Evolutionary conservation across 768 basidiomycete species (phyloP).

Genomic region (Amyloporia xantha): DNA sequence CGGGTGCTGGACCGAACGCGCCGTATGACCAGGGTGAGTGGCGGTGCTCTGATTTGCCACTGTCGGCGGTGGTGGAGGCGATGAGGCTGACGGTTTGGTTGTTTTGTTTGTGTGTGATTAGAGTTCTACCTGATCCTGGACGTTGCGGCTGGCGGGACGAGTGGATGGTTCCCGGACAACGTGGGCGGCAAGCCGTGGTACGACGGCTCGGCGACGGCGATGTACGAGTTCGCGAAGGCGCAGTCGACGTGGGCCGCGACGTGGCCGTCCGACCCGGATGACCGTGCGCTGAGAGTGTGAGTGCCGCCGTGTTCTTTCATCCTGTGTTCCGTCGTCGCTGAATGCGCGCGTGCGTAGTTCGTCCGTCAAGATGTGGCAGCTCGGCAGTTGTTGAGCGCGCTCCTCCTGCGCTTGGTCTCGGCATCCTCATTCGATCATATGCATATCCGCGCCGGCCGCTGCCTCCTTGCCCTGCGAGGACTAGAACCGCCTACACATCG

Average conservation of each 20-base stretch:
- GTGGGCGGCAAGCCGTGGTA: slow-evolving; percentile 67
- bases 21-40: slow-evolving; percentile 49
- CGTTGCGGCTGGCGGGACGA: slow-evolving; percentile 76
- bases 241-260: slow-evolving; percentile 66
- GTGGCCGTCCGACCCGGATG: slow-evolving; percentile 60
- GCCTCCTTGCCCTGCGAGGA: not conserved
- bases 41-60: slow-evolving; percentile 6
- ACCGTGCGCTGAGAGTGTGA: slow-evolving; percentile 66
- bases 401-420: not conserved
- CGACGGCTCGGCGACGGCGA: slow-evolving; percentile 54
- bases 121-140: slow-evolving; percentile 80
- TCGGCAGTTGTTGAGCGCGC: slow-evolving; percentile 17
- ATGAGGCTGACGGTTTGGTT: not conserved
- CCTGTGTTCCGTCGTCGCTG: not conserved
- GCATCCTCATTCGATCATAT: not conserved
- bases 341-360: slow-evolving; percentile 18
- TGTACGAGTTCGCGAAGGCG: slow-evolving; percentile 59
- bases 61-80: not conserved
- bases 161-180: slow-evolving; percentile 56
- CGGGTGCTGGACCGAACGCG: slow-evolving; percentile 39
- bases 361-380: slow-evolving; percentile 32
- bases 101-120: slow-evolving; percentile 23
- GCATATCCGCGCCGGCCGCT: not conserved
- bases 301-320: slow-evolving; percentile 7
- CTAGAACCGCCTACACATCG: no score